Evolutionary conservation across 495 filamentous ascomycete species (phyloP), one percentile per base, ranked within the genome.

Genomic region (Annulohypoxylon maeteangense): DNA sequence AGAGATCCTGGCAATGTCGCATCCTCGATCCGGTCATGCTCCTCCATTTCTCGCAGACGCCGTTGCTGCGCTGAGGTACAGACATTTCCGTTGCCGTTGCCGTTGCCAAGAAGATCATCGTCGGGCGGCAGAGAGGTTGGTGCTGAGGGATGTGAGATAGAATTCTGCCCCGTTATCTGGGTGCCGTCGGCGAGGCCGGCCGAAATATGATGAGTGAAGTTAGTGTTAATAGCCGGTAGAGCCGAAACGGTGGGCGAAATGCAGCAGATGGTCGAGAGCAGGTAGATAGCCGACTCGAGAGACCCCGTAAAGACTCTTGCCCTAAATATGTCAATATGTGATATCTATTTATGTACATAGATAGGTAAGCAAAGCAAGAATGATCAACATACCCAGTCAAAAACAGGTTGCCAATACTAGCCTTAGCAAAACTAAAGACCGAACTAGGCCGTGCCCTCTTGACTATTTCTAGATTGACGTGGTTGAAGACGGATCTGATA

Each of bases 341-440:
- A 34, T 22, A 20, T 53, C 14, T 7, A 42, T 6, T n/a, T n/a
- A n/a, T n/a, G n/a, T n/a, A n/a, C n/a, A n/a, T n/a, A n/a, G n/a
- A 16, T 2, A 48, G 18, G 8, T 2, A 23, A n/a, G 47, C 22
- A 6, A 27, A 27, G 20, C 11, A 23, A 27, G 6, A 40, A 14
- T 4, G 12, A 8, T 7, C n/a, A 29, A 51, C 76, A 5, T 74
- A 83, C 79, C 82, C 90, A 7, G 95, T 97, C 57, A 98, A 80
- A 79, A 98, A 98, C 29, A 98, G 80, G 77, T 98, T 98, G 18
- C 95, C 95, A n/a, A 97, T 90, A 57, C 91, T 93, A 7, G 95
- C 95, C 27, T 88, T 88, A 25, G 91, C 88, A 75, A 97, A 98
- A 78, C 95, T 92, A 78, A 97, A 98, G 20, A 89, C 90, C 25